Base-by-base conservation (phyloP, 179 eudicot genomes). In the Sideroxylon spinosum region DNA sequence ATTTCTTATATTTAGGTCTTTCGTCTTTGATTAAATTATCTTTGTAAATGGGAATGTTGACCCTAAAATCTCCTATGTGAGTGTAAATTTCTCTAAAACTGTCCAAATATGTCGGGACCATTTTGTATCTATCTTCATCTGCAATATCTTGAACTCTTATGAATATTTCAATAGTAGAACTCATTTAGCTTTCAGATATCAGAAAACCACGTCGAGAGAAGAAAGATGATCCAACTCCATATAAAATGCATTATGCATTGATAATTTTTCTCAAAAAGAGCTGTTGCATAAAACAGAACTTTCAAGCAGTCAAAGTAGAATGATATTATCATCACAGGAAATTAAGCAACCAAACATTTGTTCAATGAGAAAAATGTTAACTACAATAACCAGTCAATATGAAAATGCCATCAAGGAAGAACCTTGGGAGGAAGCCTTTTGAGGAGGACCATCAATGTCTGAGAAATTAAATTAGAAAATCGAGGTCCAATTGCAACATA, bases 401-500 rank as follows among this genome's bases (percentile, higher is more conserved):
- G 10, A 11, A 68, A 23, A 26, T 22, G 4, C 28, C 25, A 61
- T 50, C 59, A 76, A 76, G 63, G 81, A 77, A 11, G 66, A 75
- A 92, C 99, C 56, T 52, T 52, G 56, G 56, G 56, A 9, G 56
- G 56, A 10, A 52, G 56, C 56, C 56, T 52, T 11, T 52, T 52
- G 56, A 52, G 56, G 16, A 52, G 13, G 56, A 52, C 56, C 56
- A 52, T 9, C 12, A 52, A 52, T 52, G 56, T 52, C 56, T 95
- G 99, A 48, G 95, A 91, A 74, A 95, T 93, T 56, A 95, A 81
- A 86, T 93, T 95, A 69, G 99, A 95, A 87, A 93, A 95, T 64
- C 99, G 91, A 79, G 98, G 99, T 53, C 99, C 99, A 81, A 95
- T 89, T 4, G 99, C 89, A 78, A 93, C 95, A 84, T 93, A 95